Base-by-base conservation (phyloP, 345 rosid genomes). In the Odontarrhena argentea region DNA sequence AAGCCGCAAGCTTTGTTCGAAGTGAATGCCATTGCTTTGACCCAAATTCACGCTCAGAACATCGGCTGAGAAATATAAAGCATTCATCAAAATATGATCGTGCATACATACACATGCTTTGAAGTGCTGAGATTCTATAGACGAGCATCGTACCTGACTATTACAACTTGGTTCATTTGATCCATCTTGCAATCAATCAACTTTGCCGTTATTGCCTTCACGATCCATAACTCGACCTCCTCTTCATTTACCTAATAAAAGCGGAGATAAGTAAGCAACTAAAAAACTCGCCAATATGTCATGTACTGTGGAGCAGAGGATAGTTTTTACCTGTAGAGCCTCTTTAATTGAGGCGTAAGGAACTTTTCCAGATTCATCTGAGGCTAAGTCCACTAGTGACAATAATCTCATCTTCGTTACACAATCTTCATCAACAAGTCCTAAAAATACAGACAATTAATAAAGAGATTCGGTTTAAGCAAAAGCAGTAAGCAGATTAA, bases 381-480 rank as follows among this genome's bases (percentile, higher is more conserved):
- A 86, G 50, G 88, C 88, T 43, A 95, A 86, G 81, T 95, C 97
- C 61, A 89, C 84, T 76, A 95, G 78, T 71, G 97, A 91, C 82
- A 91, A 80, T 78, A 91, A 67, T 64, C 90, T 82, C 99, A 91
- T 95, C 83, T 95, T 95, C 1, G 94, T 58, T 58, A 91, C 76
- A 70, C 97, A 91, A 59, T 95, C 97, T 71, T 95, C 99, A 67
- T 91, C 89, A 15, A 81, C 83, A 69, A 95, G 96, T 63, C 90
- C 99, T 95, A 77, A 3, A 73, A 41, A 61, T 47, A 55, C 46
- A 40, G 10, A 58, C 18, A 41, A n/a, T 41, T 18, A 2, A 54
- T 34, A 8, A 36, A 47, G 28, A 47, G 1, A 49, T 51, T 35
- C 9, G 11, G 13, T 44, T 63, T n/a, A 11, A 36, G 42, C 8